Percentiles rank a stretch among this genome's conserved stretches.
phyloP scores from a whole-genome alignment of 768 basidiomycete species.

The Lanmaoa rubissima region DNA sequence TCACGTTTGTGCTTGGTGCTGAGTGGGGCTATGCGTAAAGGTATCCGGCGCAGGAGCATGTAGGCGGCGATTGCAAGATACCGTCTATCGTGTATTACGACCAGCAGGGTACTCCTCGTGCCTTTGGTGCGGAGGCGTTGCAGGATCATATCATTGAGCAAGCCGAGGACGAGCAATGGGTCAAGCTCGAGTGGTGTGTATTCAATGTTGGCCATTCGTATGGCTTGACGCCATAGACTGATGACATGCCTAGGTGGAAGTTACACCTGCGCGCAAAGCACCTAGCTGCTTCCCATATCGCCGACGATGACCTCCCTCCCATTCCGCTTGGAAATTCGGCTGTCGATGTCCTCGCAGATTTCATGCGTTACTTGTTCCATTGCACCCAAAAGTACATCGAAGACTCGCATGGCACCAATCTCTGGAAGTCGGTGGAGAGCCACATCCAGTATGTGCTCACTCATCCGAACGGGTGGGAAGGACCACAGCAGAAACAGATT shows the following conservation, averaged over 20 bases:
- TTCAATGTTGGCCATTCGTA: not conserved
- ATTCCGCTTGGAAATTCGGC: conserved; percentile 43
- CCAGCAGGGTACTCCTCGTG: conserved; percentile 35
- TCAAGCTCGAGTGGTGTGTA: conserved; percentile 44
- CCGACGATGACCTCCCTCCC: conserved; percentile 36
- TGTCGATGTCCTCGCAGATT: conserved; percentile 46
- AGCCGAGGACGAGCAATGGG: conserved; percentile 46
- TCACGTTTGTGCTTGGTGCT: not conserved
- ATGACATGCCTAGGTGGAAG: conserved; percentile 30
- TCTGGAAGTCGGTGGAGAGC: conserved; percentile 46
- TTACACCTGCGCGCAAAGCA: conserved; percentile 39
- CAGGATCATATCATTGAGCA: conserved; percentile 38
- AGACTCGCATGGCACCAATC: conserved; percentile 43
- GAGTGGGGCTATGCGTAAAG: conserved; percentile 14
- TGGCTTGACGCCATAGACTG: not conserved
- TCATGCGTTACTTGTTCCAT: conserved; percentile 43
- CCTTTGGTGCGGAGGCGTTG: conserved; percentile 46
- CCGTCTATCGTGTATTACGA: conserved; percentile 51
- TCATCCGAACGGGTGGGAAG: conserved; percentile 69
- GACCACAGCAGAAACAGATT: conserved; percentile 55
- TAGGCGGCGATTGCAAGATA: conserved; percentile 46
- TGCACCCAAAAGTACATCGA: conserved; percentile 47
- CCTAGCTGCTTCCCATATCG: conserved; percentile 30
- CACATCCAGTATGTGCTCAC: conserved; percentile 51
- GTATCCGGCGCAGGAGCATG: conserved; percentile 43